Percentiles rank a stretch among this genome's conserved stretches.
These are phyloP conservation scores for Leishmania arabica DNA, from an alignment of 208 protist species.

Conservation along the genomic window DNA sequence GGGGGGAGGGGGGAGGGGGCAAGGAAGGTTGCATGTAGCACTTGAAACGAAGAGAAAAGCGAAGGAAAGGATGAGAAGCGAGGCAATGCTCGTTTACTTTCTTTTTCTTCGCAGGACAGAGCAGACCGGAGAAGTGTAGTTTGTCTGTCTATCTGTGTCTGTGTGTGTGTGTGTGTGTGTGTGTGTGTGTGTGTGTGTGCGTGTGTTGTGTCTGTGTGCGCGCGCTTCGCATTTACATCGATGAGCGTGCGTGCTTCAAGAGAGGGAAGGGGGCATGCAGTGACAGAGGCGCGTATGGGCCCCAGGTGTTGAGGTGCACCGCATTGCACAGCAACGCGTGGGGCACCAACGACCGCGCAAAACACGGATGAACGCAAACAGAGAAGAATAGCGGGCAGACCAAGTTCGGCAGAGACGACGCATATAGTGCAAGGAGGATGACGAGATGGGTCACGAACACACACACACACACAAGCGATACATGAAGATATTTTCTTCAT, in stretches of 20 bases:
- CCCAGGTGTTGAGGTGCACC: neutral
- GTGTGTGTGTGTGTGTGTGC: neutral
- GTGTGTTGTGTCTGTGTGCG: neutral
- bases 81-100: neutral
- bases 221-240: neutral
- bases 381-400: neutral
- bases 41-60: neutral
- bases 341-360: neutral
- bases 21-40: no score
- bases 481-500: no score
- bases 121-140: neutral
- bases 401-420: neutral
- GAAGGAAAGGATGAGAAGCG: neutral
- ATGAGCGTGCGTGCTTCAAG: neutral
- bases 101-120: no score
- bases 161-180: no score
- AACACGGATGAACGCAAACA: neutral
- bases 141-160: neutral
- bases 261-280: neutral
- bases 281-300: neutral
- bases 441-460: neutral
- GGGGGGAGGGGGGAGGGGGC: neutral
- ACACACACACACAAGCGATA: neutral
- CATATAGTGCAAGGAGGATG: neutral
- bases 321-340: neutral